A percentile compares a stretch with the other conserved stretches of the same genome.
Conservation (phyloP, 805 yeast genomes). For the Pichia nakasei region DNA sequence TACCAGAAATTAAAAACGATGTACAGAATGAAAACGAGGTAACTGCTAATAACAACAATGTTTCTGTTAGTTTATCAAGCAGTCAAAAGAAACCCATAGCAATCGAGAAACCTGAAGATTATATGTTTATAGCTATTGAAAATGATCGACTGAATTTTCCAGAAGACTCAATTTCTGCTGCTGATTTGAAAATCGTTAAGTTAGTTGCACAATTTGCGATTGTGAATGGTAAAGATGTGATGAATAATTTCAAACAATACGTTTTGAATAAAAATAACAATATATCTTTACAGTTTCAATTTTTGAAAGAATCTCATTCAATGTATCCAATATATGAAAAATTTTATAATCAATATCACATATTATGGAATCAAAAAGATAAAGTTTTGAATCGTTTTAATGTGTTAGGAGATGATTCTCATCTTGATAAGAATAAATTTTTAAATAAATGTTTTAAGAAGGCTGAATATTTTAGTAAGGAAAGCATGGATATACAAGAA, state of each 20-base stretch:
- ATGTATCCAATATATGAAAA: conserved; percentile 41
- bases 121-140: conserved; percentile 19
- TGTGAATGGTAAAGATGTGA: conserved; percentile 42
- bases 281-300: conserved; percentile 54
- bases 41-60: too few relatives aligned
- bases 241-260: conserved; percentile 27
- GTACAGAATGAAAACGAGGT: too few relatives aligned
- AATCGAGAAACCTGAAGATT: conserved; percentile 13
- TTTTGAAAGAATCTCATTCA: conserved; percentile 52
- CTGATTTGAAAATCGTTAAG: conserved; percentile 64
- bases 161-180: conserved; percentile 38
- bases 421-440: conserved; percentile 22
- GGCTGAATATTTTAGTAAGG: conserved; percentile 43
- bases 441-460: conserved; percentile 42
- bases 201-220: conserved; percentile 64
- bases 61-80: too few relatives aligned
- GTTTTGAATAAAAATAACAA: conserved; percentile 21
- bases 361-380: conserved; percentile 24
- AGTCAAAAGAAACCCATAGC: too few relatives aligned
- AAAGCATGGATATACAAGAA: conserved; percentile 25
- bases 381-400: conserved; percentile 4
- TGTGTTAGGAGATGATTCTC: conserved; percentile 6
- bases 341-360: conserved; percentile 49
- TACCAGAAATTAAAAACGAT: conserved; percentile 3
- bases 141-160: conserved; percentile 12